phyloP scores from a whole-genome alignment of 225 moss, liverwort and hornwort species.

The Pleurozium schreberi region DNA sequence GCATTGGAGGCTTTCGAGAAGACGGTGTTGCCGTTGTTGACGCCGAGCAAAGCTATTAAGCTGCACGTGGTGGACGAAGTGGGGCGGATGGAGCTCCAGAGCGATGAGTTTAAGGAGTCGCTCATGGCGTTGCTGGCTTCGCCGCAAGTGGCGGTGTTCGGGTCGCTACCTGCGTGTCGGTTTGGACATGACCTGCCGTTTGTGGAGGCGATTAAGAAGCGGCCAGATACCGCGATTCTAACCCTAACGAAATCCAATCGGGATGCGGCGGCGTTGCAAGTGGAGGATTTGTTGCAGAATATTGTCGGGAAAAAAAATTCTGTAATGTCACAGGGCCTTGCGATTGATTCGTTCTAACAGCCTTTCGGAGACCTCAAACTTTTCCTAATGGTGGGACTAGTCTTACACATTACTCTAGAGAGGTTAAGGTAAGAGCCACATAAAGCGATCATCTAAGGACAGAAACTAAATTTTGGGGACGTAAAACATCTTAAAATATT shows the following conservation, averaged over 20 bases:
- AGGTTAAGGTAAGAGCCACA: too few relatives aligned
- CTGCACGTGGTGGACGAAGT: constrained; percentile 81
- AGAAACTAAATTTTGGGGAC: too few relatives aligned
- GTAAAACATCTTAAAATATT: too few relatives aligned
- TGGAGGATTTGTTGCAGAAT: constrained; percentile 71
- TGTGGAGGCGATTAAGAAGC: constrained; percentile 74
- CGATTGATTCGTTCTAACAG: too few relatives aligned
- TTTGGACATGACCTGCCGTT: constrained; percentile 78
- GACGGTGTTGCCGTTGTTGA: constrained; percentile 52
- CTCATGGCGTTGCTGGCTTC: constrained; percentile 65
- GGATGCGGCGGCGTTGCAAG: constrained; percentile 62
- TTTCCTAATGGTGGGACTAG: too few relatives aligned
- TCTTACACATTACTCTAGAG: too few relatives aligned
- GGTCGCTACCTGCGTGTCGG: constrained; percentile 67
- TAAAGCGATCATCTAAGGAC: too few relatives aligned
- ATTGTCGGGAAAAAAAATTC: constrained; percentile 75
- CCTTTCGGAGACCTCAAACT: too few relatives aligned
- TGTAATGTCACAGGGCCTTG: too few relatives aligned
- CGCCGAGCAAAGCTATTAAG: constrained; percentile 59
- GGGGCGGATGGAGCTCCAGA: constrained; percentile 84
- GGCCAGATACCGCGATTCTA: constrained; percentile 65
- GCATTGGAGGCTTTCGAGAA: constrained; percentile 80
- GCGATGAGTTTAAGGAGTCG: constrained; percentile 54
- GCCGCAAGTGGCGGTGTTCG: constrained; percentile 77
- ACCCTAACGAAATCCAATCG: constrained; percentile 81